Base-by-base conservation (phyloP, 129 eudicot species). In the Scalesia atractyloides region DNA sequence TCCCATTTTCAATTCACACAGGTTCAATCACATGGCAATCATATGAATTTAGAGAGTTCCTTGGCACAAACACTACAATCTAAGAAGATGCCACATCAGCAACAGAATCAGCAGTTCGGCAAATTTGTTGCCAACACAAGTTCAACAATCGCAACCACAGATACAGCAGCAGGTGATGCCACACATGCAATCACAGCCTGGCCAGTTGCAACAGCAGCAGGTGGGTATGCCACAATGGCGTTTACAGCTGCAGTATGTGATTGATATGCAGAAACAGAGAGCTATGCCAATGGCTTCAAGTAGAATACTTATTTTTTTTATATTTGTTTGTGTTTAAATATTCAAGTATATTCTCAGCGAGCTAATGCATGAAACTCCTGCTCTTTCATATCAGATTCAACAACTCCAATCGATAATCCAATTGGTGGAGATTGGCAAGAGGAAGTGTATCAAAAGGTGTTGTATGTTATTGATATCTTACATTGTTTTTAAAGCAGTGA, bases 191-290 rank as follows among this genome's bases (percentile, higher is more conserved):
- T 83, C 96, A 39, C 99, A 93, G 77, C 83, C 88, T 9, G 88
- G 79, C 66, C 90, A 88, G 69, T 51, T 91, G 85, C 96, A 84
- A 47, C 96, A 84, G 73, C 89, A 86, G 73, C 88, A 76, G 70
- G 57, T 85, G 75, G 91, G 91, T 65, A 58, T 88, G 84, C 96
- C 90, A 68, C 98, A 90, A 68, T 84, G 97, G 87, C 79, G 86
- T 15, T 82, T 94, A 79, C 96, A 84, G 78, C 97, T 82, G 64
- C 98, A 84, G 72, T 84, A 81, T 58, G 66, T 85, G 39, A 78
- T 79, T 67, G 97, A 94, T 81, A 95, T 81, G 49, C 98, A 87
- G 85, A 89, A 93, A 81, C 91, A 86, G 79, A 82, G 99, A 79
- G 64, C 76, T 67, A 74, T 83, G 48, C 86, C 91, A 3, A 96